These are phyloP conservation scores for Fraxinus paxiana DNA, from an alignment of 305 asterid genomes.

Conservation along the genomic window DNA sequence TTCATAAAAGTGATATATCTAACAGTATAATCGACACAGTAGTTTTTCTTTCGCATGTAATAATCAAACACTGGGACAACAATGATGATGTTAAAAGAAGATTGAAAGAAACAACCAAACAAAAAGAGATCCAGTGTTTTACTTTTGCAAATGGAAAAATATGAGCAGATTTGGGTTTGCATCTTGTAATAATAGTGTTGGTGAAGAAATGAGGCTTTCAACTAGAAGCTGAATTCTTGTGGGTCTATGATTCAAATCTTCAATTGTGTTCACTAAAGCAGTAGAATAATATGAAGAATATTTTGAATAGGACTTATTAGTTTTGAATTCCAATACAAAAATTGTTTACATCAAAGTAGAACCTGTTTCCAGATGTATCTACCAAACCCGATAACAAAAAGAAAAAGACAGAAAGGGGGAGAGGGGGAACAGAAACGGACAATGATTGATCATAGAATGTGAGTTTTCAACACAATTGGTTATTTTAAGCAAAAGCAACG, in stretches of 20 bases:
- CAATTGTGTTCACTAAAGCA: neutral
- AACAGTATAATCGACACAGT: neutral
- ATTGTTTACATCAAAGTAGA: neutral
- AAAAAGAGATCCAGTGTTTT: neutral
- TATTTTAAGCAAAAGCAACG: neutral
- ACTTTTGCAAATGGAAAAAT: neutral
- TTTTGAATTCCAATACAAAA: neutral
- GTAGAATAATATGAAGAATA: neutral
- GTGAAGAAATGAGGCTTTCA: neutral
- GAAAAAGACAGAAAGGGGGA: neutral
- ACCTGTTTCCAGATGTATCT: neutral
- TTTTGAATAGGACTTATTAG: neutral
- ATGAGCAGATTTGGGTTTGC: neutral
- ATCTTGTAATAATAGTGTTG: neutral
- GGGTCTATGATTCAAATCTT: neutral
- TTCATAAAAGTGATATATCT: neutral
- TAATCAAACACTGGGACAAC: conserved; percentile 6
- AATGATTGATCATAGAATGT: neutral
- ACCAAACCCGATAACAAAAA: neutral
- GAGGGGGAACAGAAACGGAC: neutral
- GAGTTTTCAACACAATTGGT: neutral
- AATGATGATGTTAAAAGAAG: neutral
- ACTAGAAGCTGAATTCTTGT: neutral
- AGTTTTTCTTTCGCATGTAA: neutral
- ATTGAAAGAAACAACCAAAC: neutral